Conservation (phyloP, 805 yeast species). For the Blastobotrys mokoenaii region DNA sequence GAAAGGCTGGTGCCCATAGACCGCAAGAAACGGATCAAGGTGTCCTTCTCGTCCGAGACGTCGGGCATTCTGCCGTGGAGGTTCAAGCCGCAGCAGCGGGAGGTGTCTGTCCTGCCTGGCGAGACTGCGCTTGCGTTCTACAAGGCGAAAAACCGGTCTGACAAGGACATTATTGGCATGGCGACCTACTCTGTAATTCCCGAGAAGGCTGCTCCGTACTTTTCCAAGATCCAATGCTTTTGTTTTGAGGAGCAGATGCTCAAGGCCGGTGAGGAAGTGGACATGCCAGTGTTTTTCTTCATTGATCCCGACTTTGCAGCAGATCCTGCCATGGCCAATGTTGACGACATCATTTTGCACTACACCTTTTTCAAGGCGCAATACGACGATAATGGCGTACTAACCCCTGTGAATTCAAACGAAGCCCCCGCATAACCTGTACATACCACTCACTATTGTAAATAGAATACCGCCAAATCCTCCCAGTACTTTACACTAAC, state of each 20-base stretch:
- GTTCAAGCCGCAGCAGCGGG: conserved; percentile 88
- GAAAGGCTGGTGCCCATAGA: conserved; percentile 86
- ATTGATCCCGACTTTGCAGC: conserved; percentile 92
- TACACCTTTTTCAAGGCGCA: conserved; percentile 71
- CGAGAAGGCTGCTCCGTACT: conserved; percentile 92
- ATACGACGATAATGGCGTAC: conserved; percentile 20
- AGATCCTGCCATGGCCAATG: conserved; percentile 86
- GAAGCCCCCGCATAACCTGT: neutral
- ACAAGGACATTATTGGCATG: conserved; percentile 93
- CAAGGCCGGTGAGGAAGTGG: conserved; percentile 94
- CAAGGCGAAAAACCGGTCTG: conserved; percentile 78
- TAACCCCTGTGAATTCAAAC: conserved; percentile 16
- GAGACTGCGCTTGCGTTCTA: conserved; percentile 96
- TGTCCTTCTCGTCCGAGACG: conserved; percentile 88
- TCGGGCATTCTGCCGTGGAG: conserved; percentile 90
- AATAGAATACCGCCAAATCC: neutral
- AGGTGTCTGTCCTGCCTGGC: conserved; percentile 89
- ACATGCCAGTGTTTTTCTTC: conserved; percentile 97
- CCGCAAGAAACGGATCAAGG: conserved; percentile 67
- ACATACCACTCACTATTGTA: too few relatives aligned
- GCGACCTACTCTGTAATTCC: conserved; percentile 97
- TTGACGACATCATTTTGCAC: conserved; percentile 83
- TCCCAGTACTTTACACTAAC: neutral
- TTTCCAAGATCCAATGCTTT: conserved; percentile 95
- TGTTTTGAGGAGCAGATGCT: conserved; percentile 95